phyloP scores from a whole-genome alignment of 495 filamentous ascomycete species.

The Beverwykella pulmonaria region DNA sequence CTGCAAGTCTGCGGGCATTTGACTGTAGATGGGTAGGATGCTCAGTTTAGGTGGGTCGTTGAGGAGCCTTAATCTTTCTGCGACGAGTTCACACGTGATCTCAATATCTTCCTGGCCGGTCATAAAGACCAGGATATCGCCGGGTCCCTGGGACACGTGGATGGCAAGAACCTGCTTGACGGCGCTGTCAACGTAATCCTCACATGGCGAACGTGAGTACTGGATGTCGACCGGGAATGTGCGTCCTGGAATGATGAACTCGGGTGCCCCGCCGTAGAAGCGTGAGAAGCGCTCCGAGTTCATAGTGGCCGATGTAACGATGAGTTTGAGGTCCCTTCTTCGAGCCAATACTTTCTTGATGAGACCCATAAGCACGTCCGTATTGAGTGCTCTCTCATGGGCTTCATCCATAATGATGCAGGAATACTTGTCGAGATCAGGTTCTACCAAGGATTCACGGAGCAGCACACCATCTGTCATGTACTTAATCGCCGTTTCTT shows the following conservation, averaged over 20 bases:
- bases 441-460: constrained; percentile 87
- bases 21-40: constrained; percentile 97
- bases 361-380: constrained; percentile 95
- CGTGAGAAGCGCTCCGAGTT: constrained; percentile 94
- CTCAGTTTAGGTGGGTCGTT: constrained; percentile 95
- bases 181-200: constrained; percentile 96
- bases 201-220: constrained; percentile 91
- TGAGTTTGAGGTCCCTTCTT: constrained; percentile 89
- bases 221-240: constrained; percentile 98
- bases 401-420: constrained; percentile 99
- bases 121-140: constrained; percentile 99
- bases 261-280: constrained; percentile 97
- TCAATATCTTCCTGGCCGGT: constrained; percentile 99
- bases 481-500: constrained; percentile 95
- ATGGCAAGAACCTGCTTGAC: constrained; percentile 98
- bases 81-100: constrained; percentile 88
- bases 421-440: constrained; percentile 93
- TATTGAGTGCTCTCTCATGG: constrained; percentile 95
- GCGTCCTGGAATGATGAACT: constrained; percentile 93
- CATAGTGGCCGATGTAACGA: constrained; percentile 99
- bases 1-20: constrained; percentile 98
- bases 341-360: constrained; percentile 95
- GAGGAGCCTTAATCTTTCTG: constrained; percentile 83
- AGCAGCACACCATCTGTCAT: constrained; percentile 99
- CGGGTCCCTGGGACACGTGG: constrained; percentile 86